Conservation (phyloP, 164 flowering plant species). For the Piper betle region DNA sequence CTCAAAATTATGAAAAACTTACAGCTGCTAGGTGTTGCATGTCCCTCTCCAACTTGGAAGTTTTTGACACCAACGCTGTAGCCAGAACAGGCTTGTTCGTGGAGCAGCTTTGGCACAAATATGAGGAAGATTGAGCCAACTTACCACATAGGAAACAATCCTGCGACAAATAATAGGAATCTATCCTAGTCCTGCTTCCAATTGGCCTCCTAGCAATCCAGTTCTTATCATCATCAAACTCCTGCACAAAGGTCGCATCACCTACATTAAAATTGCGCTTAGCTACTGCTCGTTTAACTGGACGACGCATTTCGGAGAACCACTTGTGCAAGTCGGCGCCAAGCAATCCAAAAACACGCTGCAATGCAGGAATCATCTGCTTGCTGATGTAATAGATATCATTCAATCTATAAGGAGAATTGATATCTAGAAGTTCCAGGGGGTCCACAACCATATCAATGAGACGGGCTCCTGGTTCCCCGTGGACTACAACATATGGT, state of each 20-base stretch:
- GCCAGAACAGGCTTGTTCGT: conserved; percentile 33
- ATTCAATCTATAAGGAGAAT: conserved; percentile 72
- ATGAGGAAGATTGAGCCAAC: conserved; percentile 41
- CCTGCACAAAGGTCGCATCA: conserved; percentile 9
- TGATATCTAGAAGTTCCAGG: conserved; percentile 51
- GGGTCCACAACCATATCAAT: conserved; percentile 93
- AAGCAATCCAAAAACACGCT: conserved; percentile 80
- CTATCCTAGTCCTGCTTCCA: conserved; percentile 49
- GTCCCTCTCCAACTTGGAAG: conserved; percentile 71
- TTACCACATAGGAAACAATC: conserved; percentile 83
- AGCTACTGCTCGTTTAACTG: conserved; percentile 33
- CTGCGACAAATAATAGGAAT: conserved; percentile 71
- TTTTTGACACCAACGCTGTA: conserved; percentile 46
- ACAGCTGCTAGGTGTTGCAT: conserved; percentile 78
- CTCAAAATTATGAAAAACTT: conserved; percentile 15
- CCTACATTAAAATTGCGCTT: conserved; percentile 26
- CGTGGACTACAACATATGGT: conserved; percentile 85
- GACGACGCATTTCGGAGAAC: conserved; percentile 82
- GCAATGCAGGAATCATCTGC: conserved; percentile 90
- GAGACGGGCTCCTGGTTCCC: conserved; percentile 93
- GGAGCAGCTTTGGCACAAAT: conserved; percentile 51
- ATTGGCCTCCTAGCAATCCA: neutral
- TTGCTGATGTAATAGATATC: conserved; percentile 80
- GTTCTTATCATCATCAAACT: neutral
- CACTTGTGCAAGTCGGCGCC: conserved; percentile 71